Conservation (phyloP, 352 stramenopile genomes). For the Phytophthora uliginosa region DNA sequence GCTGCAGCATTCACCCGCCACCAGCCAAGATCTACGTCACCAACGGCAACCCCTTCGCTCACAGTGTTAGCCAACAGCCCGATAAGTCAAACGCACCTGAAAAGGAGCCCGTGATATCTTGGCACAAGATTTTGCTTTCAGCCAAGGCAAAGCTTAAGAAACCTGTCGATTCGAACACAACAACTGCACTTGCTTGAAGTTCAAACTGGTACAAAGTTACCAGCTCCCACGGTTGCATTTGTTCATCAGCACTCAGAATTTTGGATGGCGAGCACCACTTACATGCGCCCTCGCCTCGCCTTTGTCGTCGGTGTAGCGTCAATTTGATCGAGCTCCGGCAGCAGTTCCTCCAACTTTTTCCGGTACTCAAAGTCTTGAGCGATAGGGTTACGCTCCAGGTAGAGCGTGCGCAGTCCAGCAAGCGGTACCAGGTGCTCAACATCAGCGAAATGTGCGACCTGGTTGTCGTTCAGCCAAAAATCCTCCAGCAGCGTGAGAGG, state of each 20-base stretch:
- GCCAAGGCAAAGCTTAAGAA: constrained; percentile 28
- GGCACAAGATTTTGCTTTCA: constrained; percentile 29
- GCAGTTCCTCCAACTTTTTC: constrained; percentile 90
- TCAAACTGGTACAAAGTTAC: background rate
- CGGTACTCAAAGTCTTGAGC: constrained; percentile 96
- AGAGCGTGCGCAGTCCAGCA: constrained; percentile 91
- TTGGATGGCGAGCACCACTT: constrained; percentile 1
- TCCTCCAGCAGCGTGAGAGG: constrained; percentile 65
- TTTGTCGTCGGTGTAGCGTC: constrained; percentile 89
- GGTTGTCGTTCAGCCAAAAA: constrained; percentile 86
- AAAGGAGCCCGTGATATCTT: background rate
- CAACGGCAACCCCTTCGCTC: constrained; percentile 44
- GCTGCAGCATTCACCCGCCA: constrained; percentile 58
- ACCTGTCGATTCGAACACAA: constrained; percentile 16
- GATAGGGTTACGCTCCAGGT: constrained; percentile 97
- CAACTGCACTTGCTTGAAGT: constrained; percentile 20
- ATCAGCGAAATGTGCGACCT: constrained; percentile 70
- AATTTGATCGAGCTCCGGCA: constrained; percentile 96
- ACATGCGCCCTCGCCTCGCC: constrained; percentile 49
- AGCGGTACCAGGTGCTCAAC: constrained; percentile 82
- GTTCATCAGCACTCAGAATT: background rate
- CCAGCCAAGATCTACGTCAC: constrained; percentile 68
- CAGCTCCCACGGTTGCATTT: background rate
- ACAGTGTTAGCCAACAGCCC: constrained; percentile 10
- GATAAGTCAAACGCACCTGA: background rate